Base-by-base conservation (phyloP, 306 rosid species). In the Castanea mollissima region DNA sequence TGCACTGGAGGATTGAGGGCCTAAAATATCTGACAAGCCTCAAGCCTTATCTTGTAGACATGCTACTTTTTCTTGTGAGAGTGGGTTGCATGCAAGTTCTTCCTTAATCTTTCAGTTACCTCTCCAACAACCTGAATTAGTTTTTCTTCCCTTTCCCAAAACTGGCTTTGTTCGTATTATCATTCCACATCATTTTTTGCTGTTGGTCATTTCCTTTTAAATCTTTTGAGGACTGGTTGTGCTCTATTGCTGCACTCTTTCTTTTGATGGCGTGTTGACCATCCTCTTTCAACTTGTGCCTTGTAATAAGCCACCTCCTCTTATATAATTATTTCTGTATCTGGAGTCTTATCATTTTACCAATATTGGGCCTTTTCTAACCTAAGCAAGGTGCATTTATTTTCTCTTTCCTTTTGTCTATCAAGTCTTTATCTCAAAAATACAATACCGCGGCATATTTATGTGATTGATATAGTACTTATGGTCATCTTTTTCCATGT, bases 351-450 rank as follows among this genome's bases (percentile, higher is more conserved):
- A 27, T 41, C 46, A 41, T 41, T 8, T 41, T 41, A 62, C 18
- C 14, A 27, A 62, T 23, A 27, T 62, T 56, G 19, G 32, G 75
- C 72, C 67, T 55, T 56, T 25, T 41, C 9, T 25, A 58, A 69
- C 70, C 57, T 18, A 74, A 73, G 34, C 49, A 20, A 55, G 81
- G 78, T 63, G 78, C 69, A 46, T 34, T 46, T 34, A 21, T 75
- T 56, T 32, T 68, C 60, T 57, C 65, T 58, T 20, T 31, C 64
- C 29, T 58, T 18, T 23, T 21, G 5, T 58, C 25, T n/a, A 58
- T 58, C 13, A 41, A 41, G 46, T 41, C 11, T 8, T 41, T 58
- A 58, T 58, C 12, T 10, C 64, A 9, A 23, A 58, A 58, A 58
- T 58, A 12, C 12, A 58, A 58, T 9, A 21, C 27, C 4, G 2